A percentile compares a stretch with the other conserved stretches of the same genome.
These are phyloP conservation scores for Theileria orientalis DNA, from an alignment of 169 alveolate genomes.

Conservation along the genomic window DNA sequence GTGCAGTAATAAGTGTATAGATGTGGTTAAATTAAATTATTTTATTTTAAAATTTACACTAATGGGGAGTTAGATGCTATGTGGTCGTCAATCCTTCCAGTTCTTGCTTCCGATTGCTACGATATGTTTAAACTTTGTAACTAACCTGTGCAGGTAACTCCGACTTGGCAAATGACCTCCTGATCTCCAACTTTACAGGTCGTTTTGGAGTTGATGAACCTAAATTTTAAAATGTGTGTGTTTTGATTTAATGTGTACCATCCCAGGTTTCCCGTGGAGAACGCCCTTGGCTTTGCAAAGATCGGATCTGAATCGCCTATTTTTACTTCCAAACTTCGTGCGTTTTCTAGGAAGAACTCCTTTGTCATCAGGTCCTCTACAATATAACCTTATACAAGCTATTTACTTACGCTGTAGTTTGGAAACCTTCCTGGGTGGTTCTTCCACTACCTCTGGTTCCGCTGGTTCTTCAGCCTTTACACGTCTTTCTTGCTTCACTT, in stretches of 20 bases:
- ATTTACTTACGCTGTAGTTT: slow-evolving; percentile 5
- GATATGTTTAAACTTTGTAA: background rate
- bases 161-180: slow-evolving; percentile 70
- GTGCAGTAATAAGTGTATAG: background rate
- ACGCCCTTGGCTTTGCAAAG: slow-evolving; percentile 54
- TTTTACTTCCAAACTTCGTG: slow-evolving; percentile 53
- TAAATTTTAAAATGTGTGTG: slow-evolving; percentile 5
- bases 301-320: slow-evolving; percentile 49
- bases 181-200: slow-evolving; percentile 66
- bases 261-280: slow-evolving; percentile 76
- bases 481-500: background rate
- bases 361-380: slow-evolving; percentile 72
- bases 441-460: background rate
- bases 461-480: background rate
- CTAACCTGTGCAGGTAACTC: slow-evolving; percentile 69
- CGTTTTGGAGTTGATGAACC: slow-evolving; percentile 67
- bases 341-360: slow-evolving; percentile 59
- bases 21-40: background rate
- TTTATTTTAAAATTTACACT: too few species aligned
- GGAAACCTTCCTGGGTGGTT: slow-evolving; percentile 11
- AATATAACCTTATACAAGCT: background rate
- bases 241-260: slow-evolving; percentile 48
- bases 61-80: background rate
- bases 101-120: slow-evolving; percentile 19
- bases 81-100: slow-evolving; percentile 21